Evolutionary conservation across 805 yeast species (phyloP).

Genomic region (Metschnikowia gelsemii): DNA sequence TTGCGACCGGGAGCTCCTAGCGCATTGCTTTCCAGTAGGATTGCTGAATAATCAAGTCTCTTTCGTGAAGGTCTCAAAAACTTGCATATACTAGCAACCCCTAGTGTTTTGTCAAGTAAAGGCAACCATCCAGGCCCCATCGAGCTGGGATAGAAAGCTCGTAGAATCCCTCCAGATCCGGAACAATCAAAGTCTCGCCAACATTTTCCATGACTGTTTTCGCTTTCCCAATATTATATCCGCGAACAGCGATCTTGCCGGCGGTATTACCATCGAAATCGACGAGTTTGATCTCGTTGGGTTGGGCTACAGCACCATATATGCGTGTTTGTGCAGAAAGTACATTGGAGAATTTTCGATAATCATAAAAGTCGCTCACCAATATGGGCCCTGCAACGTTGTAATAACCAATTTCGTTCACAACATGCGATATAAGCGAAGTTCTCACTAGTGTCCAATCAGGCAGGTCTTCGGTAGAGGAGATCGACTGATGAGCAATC

Average conservation of each 20-base stretch:
- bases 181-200: conserved; percentile 15
- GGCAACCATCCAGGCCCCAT: conserved; percentile 73
- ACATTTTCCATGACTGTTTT: conserved; percentile 21
- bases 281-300: conserved; percentile 56
- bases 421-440: conserved; percentile 47
- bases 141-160: conserved; percentile 48
- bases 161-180: conserved; percentile 40
- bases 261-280: conserved; percentile 31
- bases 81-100: too few relatives aligned
- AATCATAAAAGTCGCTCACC: conserved; percentile 60
- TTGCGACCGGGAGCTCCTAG: too few relatives aligned
- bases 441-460: conserved; percentile 46
- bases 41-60: too few relatives aligned
- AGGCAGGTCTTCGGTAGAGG: conserved; percentile 21
- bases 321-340: conserved; percentile 1
- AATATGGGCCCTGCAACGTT: conserved; percentile 58
- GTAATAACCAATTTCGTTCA: conserved; percentile 48
- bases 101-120: conserved; percentile 41
- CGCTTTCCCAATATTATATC: conserved; percentile 62
- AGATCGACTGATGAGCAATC: conserved; percentile 36
- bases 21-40: too few relatives aligned
- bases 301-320: conserved; percentile 57
- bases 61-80: too few relatives aligned
- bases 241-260: conserved; percentile 59
- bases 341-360: conserved; percentile 42